These are phyloP conservation scores for Cordyceps javanica DNA, from an alignment of 2,329 filamentous ascomycete genomes.

Conservation along the genomic window DNA sequence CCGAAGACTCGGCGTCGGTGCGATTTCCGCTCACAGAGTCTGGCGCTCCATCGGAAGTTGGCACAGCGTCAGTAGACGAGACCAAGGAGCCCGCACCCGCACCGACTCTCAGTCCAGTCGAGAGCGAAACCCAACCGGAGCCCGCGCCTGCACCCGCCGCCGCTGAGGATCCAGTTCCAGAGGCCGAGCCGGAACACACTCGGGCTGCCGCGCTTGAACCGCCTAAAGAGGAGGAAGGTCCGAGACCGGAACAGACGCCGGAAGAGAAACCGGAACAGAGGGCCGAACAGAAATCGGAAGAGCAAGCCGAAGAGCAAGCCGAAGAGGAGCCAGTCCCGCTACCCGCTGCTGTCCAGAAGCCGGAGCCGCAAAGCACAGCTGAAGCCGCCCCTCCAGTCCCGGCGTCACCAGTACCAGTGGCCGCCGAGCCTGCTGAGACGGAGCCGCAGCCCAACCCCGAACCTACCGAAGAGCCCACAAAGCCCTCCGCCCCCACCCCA, in stretches of 20 bases:
- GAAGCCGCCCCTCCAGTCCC: background rate
- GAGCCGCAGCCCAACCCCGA: background rate
- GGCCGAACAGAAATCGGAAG: too few species aligned
- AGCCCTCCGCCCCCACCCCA: background rate
- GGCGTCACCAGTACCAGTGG: background rate
- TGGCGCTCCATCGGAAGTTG: slow-evolving; percentile 23
- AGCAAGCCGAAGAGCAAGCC: too few species aligned
- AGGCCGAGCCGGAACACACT: background rate
- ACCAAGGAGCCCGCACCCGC: slow-evolving; percentile 15
- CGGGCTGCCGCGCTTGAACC: background rate
- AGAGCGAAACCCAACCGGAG: slow-evolving; percentile 15
- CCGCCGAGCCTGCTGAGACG: background rate
- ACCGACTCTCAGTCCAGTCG: background rate
- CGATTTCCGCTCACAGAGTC: slow-evolving; percentile 24
- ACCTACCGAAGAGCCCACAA: background rate
- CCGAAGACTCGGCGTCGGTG: slow-evolving; percentile 32
- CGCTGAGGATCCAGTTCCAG: background rate
- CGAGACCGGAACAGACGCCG: background rate
- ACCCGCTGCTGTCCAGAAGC: background rate
- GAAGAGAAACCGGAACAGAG: too few species aligned
- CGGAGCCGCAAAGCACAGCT: background rate
- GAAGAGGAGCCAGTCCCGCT: background rate
- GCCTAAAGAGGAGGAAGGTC: background rate
- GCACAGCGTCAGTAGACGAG: slow-evolving; percentile 20
- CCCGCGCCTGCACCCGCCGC: background rate